A percentile compares a stretch with the other conserved stretches of the same genome.
Evolutionary conservation across 768 basidiomycete genomes (phyloP).

Genomic region (Calocera cornea): DNA sequence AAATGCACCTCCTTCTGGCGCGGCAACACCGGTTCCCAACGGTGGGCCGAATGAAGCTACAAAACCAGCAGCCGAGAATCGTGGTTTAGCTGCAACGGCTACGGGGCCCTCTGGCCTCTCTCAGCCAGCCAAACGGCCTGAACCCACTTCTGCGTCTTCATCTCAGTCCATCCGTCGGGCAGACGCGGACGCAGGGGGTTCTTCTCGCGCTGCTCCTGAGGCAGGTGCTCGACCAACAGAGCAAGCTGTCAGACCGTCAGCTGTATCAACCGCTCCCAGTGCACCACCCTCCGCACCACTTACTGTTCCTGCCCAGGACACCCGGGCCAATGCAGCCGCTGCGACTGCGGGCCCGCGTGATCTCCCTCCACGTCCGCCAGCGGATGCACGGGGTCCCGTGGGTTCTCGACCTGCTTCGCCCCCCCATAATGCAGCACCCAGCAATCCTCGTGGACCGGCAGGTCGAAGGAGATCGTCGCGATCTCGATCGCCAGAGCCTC

Average conservation of each 20-base stretch:
- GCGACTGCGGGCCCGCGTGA: not conserved
- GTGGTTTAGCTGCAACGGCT: not conserved
- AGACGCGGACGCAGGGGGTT: not conserved
- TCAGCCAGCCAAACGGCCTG: not conserved
- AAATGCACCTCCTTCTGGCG: not conserved
- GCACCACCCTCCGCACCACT: not conserved
- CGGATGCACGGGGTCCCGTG: not conserved
- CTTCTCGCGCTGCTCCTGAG: not conserved
- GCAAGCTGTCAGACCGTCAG: not conserved
- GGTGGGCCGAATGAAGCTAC: not conserved
- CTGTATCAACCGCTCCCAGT: not conserved
- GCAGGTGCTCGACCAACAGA: not conserved
- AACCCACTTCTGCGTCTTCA: not conserved
- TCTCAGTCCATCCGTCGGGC: not conserved
- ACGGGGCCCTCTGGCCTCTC: not conserved
- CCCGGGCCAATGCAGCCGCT: not conserved
- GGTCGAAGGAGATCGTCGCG: not conserved
- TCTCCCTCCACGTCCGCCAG: not conserved
- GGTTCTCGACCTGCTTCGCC: not conserved
- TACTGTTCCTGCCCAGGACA: not conserved
- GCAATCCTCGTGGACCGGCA: not conserved
- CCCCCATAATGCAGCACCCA: not conserved
- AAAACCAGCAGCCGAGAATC: not conserved
- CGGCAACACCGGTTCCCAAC: slow-evolving; percentile 8
- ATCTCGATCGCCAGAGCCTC: not conserved